Base-by-base conservation (phyloP, 2,329 filamentous ascomycete genomes). In the Xylaria sp. region DNA sequence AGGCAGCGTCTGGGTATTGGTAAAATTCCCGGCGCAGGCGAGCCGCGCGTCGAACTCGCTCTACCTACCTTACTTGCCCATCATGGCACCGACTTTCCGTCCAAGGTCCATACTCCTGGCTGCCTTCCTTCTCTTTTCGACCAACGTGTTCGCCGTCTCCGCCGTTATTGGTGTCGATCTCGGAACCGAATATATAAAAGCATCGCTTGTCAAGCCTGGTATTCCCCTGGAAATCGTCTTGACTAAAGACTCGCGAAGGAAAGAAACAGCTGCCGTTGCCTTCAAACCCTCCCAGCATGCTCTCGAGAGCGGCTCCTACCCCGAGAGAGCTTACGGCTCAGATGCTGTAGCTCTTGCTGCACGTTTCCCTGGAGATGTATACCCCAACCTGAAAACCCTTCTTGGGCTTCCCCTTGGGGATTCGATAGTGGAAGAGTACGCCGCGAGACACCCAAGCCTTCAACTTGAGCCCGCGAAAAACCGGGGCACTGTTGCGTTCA, bases 201-300 rank as follows among this genome's bases (percentile, higher is more conserved):
- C 94, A 28, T 89, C 92, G 14, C 87, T 99, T 43, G 94, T 99
- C 65, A 98, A 98, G 80, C 95, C 95, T 2, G 95, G 95, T 64
- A 94, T 96, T 55, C 95, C 95, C 11, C 92, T 99, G 75, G 95
- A 99, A 70, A 98, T 99, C 69, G 94, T 99, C 76, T 86, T 97
- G 60, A 97, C 94, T 31, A 99, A 98, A 77, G 95, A 99, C 80
- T 97, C 95, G 31, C 92, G 96, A 78, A 90, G 95, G 74, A 99
- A 99, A 83, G 95, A 99, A 77, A 87, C 86, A 23, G 92, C 94
- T 1, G 94, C 93, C 43, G 88, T 99, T 70, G 91, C 92, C 45
- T 98, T 99, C 82, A 98, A 99, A 80, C 92, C 94, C 38, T 84
- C 87, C n/a, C 86, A 86, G 70, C 81, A 84, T 72, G 86, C 84